Percentiles rank a stretch among this genome's conserved stretches.
These are phyloP conservation scores for Dissophora globulifera DNA, from an alignment of 192 early-diverging fungal genomes.

Conservation along the genomic window DNA sequence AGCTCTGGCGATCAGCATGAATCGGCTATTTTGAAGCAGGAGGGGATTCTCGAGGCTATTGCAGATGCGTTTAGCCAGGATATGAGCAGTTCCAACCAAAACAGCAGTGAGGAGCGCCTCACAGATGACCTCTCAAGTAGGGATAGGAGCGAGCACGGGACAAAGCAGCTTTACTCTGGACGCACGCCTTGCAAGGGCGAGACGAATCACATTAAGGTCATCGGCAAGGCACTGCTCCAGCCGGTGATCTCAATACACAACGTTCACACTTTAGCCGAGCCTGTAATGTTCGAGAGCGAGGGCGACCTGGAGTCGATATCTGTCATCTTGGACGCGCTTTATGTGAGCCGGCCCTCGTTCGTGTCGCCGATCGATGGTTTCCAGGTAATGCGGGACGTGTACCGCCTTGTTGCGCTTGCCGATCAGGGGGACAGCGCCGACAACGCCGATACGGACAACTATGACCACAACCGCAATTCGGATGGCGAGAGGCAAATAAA, in stretches of 20 bases:
- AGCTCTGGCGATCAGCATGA: not conserved
- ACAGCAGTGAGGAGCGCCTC: constrained; percentile 3
- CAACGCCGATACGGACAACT: too few species aligned
- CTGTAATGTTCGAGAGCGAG: not conserved
- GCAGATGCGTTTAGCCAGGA: constrained; percentile 48
- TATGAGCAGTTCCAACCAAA: constrained; percentile 11
- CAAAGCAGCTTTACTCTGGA: constrained; percentile 10
- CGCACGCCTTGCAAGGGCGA: constrained; percentile 43
- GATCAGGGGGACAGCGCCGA: too few species aligned
- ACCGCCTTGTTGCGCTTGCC: constrained; percentile 35
- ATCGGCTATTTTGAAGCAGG: constrained; percentile 3
- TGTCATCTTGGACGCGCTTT: constrained; percentile 24
- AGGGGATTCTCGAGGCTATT: constrained; percentile 29
- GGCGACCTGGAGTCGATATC: not conserved
- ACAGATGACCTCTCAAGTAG: not conserved
- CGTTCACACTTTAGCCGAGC: constrained; percentile 41
- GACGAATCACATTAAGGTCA: constrained; percentile 33
- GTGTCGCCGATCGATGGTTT: constrained; percentile 42
- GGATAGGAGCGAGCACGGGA: too few species aligned
- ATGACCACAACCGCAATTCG: not conserved
- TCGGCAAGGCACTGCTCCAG: constrained; percentile 4
- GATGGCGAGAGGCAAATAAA: constrained; percentile 10
- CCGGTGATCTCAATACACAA: constrained; percentile 48
- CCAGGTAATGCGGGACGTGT: constrained; percentile 51
- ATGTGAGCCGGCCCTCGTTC: constrained; percentile 34